phyloP scores from a whole-genome alignment of 768 basidiomycete species.

The Naganishia kalamii region DNA sequence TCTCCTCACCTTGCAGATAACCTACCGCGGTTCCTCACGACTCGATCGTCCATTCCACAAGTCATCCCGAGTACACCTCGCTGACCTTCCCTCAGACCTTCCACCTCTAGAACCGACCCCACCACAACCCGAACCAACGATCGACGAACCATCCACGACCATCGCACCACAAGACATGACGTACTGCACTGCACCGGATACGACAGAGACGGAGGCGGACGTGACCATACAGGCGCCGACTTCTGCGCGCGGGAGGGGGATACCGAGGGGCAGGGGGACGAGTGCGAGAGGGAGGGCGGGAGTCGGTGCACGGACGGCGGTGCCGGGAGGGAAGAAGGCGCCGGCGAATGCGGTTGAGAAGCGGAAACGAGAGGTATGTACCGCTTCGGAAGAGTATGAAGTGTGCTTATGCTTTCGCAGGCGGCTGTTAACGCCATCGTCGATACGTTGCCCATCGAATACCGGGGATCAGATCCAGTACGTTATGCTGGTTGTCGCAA shows the following conservation, averaged over 20 bases:
- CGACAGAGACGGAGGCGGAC: constrained; percentile 25
- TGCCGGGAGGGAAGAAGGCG: constrained; percentile 78
- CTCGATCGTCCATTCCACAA: no score
- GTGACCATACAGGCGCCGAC: neutral
- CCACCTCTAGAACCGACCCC: neutral
- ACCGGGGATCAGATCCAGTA: constrained; percentile 79
- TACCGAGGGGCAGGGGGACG: constrained; percentile 1
- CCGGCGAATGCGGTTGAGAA: neutral
- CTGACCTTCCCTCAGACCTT: neutral
- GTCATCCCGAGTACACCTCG: neutral
- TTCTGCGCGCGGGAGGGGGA: constrained; percentile 4
- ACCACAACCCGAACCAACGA: neutral
- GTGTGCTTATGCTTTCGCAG: constrained; percentile 48
- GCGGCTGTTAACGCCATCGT: constrained; percentile 60
- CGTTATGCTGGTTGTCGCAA: constrained; percentile 34
- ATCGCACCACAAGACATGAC: constrained; percentile 33
- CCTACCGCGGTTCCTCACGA: no score
- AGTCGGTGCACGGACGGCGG: constrained; percentile 49
- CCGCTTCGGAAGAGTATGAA: neutral
- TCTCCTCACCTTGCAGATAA: no score
- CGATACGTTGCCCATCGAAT: constrained; percentile 75
- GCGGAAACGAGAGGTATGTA: neutral
- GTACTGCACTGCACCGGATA: constrained; percentile 39
- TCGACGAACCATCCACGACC: neutral
- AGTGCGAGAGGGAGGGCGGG: constrained; percentile 47